These are phyloP conservation scores for Panicum hallii DNA, from an alignment of 202 grass and related monocot genomes.

Conservation along the genomic window DNA sequence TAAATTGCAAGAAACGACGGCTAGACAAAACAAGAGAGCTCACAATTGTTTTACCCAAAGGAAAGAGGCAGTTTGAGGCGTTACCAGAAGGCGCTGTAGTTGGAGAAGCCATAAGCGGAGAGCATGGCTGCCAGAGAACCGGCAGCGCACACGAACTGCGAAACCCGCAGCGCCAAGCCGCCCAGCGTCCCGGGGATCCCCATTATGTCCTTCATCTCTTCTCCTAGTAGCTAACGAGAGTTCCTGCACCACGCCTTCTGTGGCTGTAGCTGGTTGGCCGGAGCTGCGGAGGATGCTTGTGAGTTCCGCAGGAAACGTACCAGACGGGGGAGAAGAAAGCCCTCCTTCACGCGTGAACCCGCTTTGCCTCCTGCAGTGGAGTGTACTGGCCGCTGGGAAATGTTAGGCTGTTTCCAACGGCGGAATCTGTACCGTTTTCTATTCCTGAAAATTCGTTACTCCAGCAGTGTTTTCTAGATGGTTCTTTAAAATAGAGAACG, in stretches of 20 bases:
- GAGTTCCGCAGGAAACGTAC: not conserved
- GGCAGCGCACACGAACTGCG: not conserved
- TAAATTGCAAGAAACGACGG: not conserved
- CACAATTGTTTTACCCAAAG: not conserved
- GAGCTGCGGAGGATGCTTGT: not conserved
- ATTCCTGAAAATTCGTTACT: no score
- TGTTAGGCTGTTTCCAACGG: no score
- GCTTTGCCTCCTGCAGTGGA: slow-evolving; percentile 17
- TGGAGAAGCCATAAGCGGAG: not conserved
- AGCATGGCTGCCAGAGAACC: not conserved
- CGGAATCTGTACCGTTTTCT: no score
- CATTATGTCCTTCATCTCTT: slow-evolving; percentile 10
- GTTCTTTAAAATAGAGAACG: no score
- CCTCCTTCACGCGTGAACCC: not conserved
- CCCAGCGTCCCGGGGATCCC: not conserved
- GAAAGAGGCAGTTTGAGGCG: not conserved
- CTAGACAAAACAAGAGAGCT: not conserved
- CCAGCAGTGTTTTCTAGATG: no score
- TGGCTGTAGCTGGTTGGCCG: not conserved
- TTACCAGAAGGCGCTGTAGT: slow-evolving; percentile 14
- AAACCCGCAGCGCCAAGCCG: slow-evolving; percentile 6
- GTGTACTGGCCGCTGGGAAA: not conserved
- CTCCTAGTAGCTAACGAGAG: not conserved
- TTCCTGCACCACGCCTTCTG: not conserved
- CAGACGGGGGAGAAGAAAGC: not conserved